A percentile compares a stretch with the other conserved stretches of the same genome.
Conservation (phyloP, 2,329 filamentous ascomycete species). For the Ophiosphaerella herpotricha region DNA sequence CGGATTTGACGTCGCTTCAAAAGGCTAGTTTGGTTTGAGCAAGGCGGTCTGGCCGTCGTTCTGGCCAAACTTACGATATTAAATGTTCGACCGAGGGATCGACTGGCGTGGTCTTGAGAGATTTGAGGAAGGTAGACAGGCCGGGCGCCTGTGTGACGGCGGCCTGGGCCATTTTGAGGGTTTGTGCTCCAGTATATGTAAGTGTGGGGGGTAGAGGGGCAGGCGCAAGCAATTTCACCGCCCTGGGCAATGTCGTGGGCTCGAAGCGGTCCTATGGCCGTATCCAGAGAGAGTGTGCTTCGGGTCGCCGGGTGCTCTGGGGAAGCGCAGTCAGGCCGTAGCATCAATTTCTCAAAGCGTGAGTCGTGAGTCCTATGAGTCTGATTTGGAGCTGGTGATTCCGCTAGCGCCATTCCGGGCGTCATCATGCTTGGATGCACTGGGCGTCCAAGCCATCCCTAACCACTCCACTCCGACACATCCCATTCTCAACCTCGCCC, state of each 20-base stretch:
- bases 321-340: neutral
- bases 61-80: slow-evolving; percentile 68
- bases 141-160: slow-evolving; percentile 64
- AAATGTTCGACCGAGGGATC: slow-evolving; percentile 84
- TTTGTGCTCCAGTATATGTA: neutral
- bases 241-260: too few species aligned
- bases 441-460: neutral
- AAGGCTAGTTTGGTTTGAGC: slow-evolving; percentile 59
- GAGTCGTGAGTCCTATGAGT: slow-evolving; percentile 1
- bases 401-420: slow-evolving; percentile 1
- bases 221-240: slow-evolving; percentile 2
- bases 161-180: slow-evolving; percentile 29
- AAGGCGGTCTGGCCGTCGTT: slow-evolving; percentile 1
- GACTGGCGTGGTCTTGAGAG: slow-evolving; percentile 71
- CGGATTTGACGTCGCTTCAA: slow-evolving; percentile 90
- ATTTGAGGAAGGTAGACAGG: slow-evolving; percentile 57
- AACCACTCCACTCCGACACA: slow-evolving; percentile 1
- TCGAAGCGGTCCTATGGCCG: too few species aligned
- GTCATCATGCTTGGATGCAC: slow-evolving; percentile 5
- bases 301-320: neutral
- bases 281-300: neutral
- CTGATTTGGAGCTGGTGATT: neutral
- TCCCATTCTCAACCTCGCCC: neutral
- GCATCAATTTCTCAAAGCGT: neutral
- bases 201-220: slow-evolving; percentile 29